phyloP scores from a whole-genome alignment of 2,329 filamentous ascomycete genomes.

The Exophiala sp. region DNA sequence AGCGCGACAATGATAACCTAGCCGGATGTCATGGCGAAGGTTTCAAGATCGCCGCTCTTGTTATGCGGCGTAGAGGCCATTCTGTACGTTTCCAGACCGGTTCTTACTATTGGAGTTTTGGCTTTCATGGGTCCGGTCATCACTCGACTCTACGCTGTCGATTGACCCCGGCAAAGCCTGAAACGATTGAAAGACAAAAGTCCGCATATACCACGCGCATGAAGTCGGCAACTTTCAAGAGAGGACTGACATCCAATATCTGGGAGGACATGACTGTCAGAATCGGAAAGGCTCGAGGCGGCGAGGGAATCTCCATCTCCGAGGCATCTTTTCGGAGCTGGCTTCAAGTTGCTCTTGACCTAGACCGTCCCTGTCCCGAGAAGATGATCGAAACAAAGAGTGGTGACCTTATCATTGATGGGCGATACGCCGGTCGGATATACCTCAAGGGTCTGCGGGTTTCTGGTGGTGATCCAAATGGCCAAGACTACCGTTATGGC shows the following conservation, averaged over 20 bases:
- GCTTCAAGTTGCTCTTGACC: slow-evolving; percentile 16
- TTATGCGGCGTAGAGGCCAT: slow-evolving; percentile 27
- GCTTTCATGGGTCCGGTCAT: slow-evolving; percentile 9
- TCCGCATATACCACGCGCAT: background rate
- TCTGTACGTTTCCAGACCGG: slow-evolving; percentile 20
- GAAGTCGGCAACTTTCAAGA: slow-evolving; percentile 3
- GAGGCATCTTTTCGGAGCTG: slow-evolving; percentile 19
- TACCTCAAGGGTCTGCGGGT: slow-evolving; percentile 20
- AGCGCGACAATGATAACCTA: slow-evolving; percentile 11
- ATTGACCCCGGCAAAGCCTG: slow-evolving; percentile 4
- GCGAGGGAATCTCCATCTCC: background rate
- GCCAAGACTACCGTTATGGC: slow-evolving; percentile 3
- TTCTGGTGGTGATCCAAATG: background rate
- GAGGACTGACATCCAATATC: slow-evolving; percentile 12
- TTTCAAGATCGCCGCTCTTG: slow-evolving; percentile 30
- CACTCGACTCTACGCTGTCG: slow-evolving; percentile 4
- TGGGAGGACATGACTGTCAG: slow-evolving; percentile 19
- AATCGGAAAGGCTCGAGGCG: slow-evolving; percentile 10
- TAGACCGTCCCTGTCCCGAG: slow-evolving; percentile 7
- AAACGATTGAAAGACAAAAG: slow-evolving; percentile 7
- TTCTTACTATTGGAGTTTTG: slow-evolving; percentile 27
- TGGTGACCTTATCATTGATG: slow-evolving; percentile 16
- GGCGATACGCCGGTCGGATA: slow-evolving; percentile 5
- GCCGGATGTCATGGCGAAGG: slow-evolving; percentile 31
- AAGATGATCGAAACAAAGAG: slow-evolving; percentile 5